Conservation (phyloP, 257 asterid genomes). For the Echium plantagineum region DNA sequence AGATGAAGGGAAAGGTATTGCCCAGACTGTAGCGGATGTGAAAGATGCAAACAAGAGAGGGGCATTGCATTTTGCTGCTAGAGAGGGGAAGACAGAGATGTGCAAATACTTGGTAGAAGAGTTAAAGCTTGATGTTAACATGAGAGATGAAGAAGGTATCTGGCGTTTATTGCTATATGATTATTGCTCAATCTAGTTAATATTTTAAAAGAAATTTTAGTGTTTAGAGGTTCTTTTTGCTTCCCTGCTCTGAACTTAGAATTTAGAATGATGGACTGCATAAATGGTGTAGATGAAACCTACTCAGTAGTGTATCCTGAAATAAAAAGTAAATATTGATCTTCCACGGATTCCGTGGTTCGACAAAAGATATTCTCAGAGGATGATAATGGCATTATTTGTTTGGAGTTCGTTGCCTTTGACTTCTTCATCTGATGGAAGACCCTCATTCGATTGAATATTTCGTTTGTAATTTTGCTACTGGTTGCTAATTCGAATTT, state of each 20-base stretch:
- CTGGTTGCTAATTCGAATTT: neutral
- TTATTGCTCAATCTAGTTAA: neutral
- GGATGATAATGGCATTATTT: too few relatives aligned
- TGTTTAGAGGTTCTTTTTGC: neutral
- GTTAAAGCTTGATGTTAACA: constrained; percentile 62
- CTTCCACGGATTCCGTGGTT: too few relatives aligned
- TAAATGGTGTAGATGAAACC: too few relatives aligned
- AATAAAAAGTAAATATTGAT: too few relatives aligned
- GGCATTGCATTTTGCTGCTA: constrained; percentile 88
- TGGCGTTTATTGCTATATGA: neutral
- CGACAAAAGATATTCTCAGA: too few relatives aligned
- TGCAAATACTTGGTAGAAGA: constrained; percentile 92
- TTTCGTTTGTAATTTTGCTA: too few relatives aligned
- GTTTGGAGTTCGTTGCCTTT: too few relatives aligned
- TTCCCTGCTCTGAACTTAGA: neutral
- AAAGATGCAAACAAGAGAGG: constrained; percentile 97
- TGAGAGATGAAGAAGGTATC: constrained; percentile 80
- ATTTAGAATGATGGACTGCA: too few relatives aligned
- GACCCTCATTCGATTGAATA: too few relatives aligned
- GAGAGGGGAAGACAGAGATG: constrained; percentile 79
- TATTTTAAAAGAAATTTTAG: too few relatives aligned
- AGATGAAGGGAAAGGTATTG: constrained; percentile 75
- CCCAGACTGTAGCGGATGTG: constrained; percentile 57
- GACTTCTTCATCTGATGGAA: too few relatives aligned
- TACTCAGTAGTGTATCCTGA: too few relatives aligned